Conservation (phyloP, 2,329 filamentous ascomycete genomes). For the Hortaea werneckii region DNA sequence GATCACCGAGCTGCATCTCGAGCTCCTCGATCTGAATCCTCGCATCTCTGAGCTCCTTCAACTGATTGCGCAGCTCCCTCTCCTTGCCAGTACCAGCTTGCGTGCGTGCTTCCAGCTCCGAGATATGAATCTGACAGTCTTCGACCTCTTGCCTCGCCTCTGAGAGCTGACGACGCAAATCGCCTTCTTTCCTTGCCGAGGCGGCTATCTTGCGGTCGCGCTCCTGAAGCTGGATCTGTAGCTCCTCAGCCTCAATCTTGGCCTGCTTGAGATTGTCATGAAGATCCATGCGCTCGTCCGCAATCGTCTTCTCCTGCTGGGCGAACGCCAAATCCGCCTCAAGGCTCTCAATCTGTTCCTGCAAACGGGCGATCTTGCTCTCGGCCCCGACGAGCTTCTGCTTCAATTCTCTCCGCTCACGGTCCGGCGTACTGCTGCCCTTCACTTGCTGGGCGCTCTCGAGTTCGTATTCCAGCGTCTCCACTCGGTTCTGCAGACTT, state of each 20-base stretch:
- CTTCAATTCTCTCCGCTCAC: conserved; percentile 25
- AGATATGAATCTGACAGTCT: conserved; percentile 49
- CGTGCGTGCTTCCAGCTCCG: conserved; percentile 21
- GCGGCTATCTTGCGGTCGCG: conserved; percentile 56
- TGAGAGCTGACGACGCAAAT: conserved; percentile 58
- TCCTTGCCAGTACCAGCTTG: conserved; percentile 22
- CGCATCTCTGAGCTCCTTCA: conserved; percentile 22
- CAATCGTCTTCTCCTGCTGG: conserved; percentile 40
- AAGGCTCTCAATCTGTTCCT: conserved; percentile 45
- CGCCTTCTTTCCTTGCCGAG: conserved; percentile 46
- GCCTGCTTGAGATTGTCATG: conserved; percentile 52
- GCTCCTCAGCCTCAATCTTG: conserved; percentile 41
- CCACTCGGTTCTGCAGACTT: conserved; percentile 43
- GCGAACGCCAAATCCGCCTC: conserved; percentile 49
- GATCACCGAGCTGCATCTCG: conserved; percentile 39
- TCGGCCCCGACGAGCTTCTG: conserved; percentile 26
- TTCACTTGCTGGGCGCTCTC: conserved; percentile 6
- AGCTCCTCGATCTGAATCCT: conserved; percentile 24
- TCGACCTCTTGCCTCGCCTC: conserved; percentile 37
- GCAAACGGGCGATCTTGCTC: conserved; percentile 31
- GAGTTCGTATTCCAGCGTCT: conserved; percentile 39
- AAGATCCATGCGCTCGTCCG: conserved; percentile 49
- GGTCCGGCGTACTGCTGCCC: conserved; percentile 19
- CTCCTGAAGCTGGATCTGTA: conserved; percentile 63
- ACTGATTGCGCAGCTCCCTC: conserved; percentile 27